Base-by-base conservation (phyloP, 2,329 filamentous ascomycete genomes). In the Fusarium sp. region DNA sequence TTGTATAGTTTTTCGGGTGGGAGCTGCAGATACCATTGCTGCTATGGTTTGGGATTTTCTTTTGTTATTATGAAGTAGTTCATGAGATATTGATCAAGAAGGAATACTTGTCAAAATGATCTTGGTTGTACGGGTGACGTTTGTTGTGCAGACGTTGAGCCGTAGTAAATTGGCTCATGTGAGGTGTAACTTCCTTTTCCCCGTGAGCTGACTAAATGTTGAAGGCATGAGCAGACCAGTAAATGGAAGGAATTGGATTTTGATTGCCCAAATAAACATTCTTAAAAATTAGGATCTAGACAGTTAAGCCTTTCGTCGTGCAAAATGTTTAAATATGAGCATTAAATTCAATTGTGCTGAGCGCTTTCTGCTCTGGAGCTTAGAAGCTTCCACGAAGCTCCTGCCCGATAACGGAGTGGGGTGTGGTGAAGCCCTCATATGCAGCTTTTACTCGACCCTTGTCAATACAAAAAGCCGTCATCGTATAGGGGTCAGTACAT, bases 401-500 rank as follows among this genome's bases (percentile, higher is more conserved):
- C 15, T 13, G 56, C 67, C 24, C 62, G 22, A 48, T 41, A 48
- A 55, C 55, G 52, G 56, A 67, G 62, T 24, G 56, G 49, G 25
- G 20, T 20, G 7, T 0, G 0, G 0, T 0, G 8, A 15, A 4
- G 20, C 32, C 27, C 18, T 49, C 13, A 69, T 71, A 54, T 4
- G 10, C 5, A 18, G 15, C 5, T 6, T 41, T 45, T 58, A 22
- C 16, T 1, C 3, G 1, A 5, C 13, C 47, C 41, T 20, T 52
- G 34, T 58, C 45, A 70, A 63, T 34, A 32, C 16, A 38, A 62
- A 24, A 49, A 51, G 70, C 70, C 70, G 67, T 73, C 64, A 73
- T 73, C 71, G 68, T 73, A 73, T 73, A 73, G 70, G 67, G 70
- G 70, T 70, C 56, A 72, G 70, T 72, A 70, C 64, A 72, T 51